Evolutionary conservation across 257 asterid genomes (phyloP).

Genomic region (Capsicum pubescens): DNA sequence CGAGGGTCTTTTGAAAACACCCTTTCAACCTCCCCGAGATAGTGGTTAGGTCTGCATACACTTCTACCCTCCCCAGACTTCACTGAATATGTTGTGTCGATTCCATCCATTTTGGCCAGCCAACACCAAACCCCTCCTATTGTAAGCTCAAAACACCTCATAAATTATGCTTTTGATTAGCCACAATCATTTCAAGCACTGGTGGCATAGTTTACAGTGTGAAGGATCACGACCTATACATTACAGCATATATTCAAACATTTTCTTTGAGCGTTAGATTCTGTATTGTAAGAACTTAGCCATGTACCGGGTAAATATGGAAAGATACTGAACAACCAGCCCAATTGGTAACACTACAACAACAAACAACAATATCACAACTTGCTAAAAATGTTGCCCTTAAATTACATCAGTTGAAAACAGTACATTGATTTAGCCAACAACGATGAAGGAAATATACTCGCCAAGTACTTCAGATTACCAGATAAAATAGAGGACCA

Average conservation of each 20-base stretch:
- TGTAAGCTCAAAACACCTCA: too few species aligned
- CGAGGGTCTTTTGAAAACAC: too few species aligned
- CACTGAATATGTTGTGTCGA: too few species aligned
- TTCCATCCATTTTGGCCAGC: too few species aligned
- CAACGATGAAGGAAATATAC: neutral
- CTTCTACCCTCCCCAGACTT: too few species aligned
- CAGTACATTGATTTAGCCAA: conserved; percentile 16
- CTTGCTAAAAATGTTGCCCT: neutral
- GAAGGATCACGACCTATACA: neutral
- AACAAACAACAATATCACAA: conserved; percentile 18
- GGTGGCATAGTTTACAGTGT: neutral
- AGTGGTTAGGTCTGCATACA: too few species aligned
- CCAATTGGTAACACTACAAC: neutral
- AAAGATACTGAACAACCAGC: neutral
- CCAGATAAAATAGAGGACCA: conserved; percentile 11
- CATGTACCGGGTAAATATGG: neutral
- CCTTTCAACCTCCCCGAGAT: too few species aligned
- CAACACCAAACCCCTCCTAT: neutral
- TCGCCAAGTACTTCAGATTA: conserved; percentile 17
- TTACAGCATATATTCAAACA: neutral
- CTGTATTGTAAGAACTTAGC: neutral
- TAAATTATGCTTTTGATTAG: neutral
- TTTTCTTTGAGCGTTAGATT: neutral
- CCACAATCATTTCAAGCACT: neutral
- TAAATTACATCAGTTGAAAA: conserved; percentile 24